A percentile compares a stretch with the other conserved stretches of the same genome.
Conservation (phyloP, 2,329 filamentous ascomycete genomes). For the Alternaria incomplexa region DNA sequence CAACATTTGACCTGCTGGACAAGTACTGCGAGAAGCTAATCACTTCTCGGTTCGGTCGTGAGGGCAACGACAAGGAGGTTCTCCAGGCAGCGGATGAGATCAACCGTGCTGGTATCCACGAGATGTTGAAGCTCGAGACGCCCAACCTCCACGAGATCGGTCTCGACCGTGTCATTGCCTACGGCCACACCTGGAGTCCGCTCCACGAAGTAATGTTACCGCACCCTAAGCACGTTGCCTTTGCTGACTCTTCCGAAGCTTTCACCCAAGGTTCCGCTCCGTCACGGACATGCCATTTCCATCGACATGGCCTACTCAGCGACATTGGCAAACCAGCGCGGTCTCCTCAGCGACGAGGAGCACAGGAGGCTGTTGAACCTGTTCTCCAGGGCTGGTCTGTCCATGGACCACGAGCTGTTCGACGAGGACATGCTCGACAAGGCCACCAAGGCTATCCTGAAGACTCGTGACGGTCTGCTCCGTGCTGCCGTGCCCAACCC, state of each 20-base stretch:
- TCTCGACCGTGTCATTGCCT: slow-evolving; percentile 74
- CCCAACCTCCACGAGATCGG: slow-evolving; percentile 77
- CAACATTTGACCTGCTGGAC: slow-evolving; percentile 72
- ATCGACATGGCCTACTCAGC: slow-evolving; percentile 80
- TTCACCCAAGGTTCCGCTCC: slow-evolving; percentile 69
- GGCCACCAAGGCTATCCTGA: slow-evolving; percentile 71
- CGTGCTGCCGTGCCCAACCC: slow-evolving; percentile 72
- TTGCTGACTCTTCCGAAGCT: slow-evolving; percentile 53
- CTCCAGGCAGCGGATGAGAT: slow-evolving; percentile 68
- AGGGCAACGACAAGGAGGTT: slow-evolving; percentile 64
- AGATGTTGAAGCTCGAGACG: slow-evolving; percentile 76
- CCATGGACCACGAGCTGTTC: slow-evolving; percentile 74
- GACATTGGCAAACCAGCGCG: slow-evolving; percentile 68
- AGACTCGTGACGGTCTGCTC: slow-evolving; percentile 72
- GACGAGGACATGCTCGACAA: slow-evolving; percentile 69
- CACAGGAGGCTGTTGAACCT: slow-evolving; percentile 68
- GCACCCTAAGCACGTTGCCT: not conserved
- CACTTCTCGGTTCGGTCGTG: slow-evolving; percentile 67
- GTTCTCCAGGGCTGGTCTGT: slow-evolving; percentile 72
- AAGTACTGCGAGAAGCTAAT: slow-evolving; percentile 73
- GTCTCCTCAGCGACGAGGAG: slow-evolving; percentile 65
- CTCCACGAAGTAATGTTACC: slow-evolving; percentile 59
- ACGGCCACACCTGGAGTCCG: slow-evolving; percentile 77
- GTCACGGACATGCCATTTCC: slow-evolving; percentile 75
- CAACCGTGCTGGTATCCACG: slow-evolving; percentile 71